These are phyloP conservation scores for Rhizopogon vulgaris DNA, from an alignment of 768 basidiomycete genomes.

Conservation along the genomic window DNA sequence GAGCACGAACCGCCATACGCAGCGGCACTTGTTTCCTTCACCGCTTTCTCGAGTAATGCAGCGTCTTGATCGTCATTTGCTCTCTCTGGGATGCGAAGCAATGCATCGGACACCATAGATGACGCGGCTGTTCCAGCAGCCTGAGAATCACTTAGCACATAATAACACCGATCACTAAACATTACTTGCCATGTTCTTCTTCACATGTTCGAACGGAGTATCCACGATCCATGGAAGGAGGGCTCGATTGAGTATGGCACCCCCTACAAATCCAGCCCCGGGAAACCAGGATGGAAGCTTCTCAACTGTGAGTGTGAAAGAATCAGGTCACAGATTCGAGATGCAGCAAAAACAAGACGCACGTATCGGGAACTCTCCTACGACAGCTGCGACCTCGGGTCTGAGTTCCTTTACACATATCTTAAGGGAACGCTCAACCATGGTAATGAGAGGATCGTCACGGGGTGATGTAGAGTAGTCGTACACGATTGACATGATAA, in stretches of 20 bases:
- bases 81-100: slow-evolving; percentile 8
- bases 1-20: slow-evolving; percentile 11
- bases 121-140: slow-evolving; percentile 13
- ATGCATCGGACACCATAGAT: slow-evolving; percentile 20
- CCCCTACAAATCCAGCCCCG: slow-evolving; percentile 13
- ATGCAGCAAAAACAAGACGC: background rate
- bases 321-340: background rate
- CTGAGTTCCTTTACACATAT: slow-evolving; percentile 10
- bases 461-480: slow-evolving; percentile 12
- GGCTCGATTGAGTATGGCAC: slow-evolving; percentile 8
- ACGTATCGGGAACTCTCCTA: slow-evolving; percentile 14
- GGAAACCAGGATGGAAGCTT: slow-evolving; percentile 19
- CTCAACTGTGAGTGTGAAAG: slow-evolving; percentile 6
- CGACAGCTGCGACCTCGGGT: slow-evolving; percentile 11
- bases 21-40: slow-evolving; percentile 19
- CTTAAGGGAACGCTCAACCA: slow-evolving; percentile 9
- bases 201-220: slow-evolving; percentile 18
- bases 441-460: slow-evolving; percentile 16
- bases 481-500: slow-evolving; percentile 20
- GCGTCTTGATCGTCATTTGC: slow-evolving; percentile 5
- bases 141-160: slow-evolving; percentile 1
- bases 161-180: background rate
- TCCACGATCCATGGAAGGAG: slow-evolving; percentile 10
- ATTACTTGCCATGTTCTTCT: slow-evolving; percentile 13
- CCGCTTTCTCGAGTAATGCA: slow-evolving; percentile 11